Conservation (phyloP, 805 yeast species). For the Saturnispora bothae region DNA sequence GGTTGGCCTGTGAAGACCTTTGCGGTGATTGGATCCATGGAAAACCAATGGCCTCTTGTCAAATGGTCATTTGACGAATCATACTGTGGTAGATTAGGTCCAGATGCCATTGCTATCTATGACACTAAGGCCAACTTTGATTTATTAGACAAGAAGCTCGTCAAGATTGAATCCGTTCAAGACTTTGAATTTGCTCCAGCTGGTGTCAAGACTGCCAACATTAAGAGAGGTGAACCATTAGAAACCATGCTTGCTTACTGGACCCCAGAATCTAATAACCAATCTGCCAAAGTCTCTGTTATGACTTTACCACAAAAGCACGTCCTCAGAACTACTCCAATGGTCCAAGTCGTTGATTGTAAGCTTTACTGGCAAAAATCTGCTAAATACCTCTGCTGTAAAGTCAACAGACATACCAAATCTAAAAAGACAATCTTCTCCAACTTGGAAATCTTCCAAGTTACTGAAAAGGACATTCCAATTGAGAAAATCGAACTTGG, state of each 20-base stretch:
- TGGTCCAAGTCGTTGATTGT: slow-evolving; percentile 90
- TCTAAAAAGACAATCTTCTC: slow-evolving; percentile 87
- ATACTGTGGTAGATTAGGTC: slow-evolving; percentile 91
- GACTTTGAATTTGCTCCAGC: slow-evolving; percentile 96
- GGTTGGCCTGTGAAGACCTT: slow-evolving; percentile 82
- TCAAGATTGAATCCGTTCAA: slow-evolving; percentile 72
- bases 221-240: slow-evolving; percentile 38
- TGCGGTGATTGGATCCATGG: slow-evolving; percentile 72
- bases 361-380: slow-evolving; percentile 90
- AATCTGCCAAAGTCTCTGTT: slow-evolving; percentile 87
- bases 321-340: slow-evolving; percentile 80
- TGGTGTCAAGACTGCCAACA: slow-evolving; percentile 55
- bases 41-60: slow-evolving; percentile 86
- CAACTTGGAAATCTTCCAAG: slow-evolving; percentile 82
- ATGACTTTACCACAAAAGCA: slow-evolving; percentile 79
- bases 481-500: slow-evolving; percentile 90
- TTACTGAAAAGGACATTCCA: slow-evolving; percentile 83
- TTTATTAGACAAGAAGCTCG: slow-evolving; percentile 74
- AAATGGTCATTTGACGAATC: slow-evolving; percentile 92
- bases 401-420: slow-evolving; percentile 94
- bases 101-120: slow-evolving; percentile 84
- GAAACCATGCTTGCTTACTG: slow-evolving; percentile 78
- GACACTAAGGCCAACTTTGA: slow-evolving; percentile 65
- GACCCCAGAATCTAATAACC: slow-evolving; percentile 89
- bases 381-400: slow-evolving; percentile 76